A percentile compares a stretch with the other conserved stretches of the same genome.
phyloP scores from a whole-genome alignment of 2,329 filamentous ascomycete species.

The Talaromyces albobiverticillius region DNA sequence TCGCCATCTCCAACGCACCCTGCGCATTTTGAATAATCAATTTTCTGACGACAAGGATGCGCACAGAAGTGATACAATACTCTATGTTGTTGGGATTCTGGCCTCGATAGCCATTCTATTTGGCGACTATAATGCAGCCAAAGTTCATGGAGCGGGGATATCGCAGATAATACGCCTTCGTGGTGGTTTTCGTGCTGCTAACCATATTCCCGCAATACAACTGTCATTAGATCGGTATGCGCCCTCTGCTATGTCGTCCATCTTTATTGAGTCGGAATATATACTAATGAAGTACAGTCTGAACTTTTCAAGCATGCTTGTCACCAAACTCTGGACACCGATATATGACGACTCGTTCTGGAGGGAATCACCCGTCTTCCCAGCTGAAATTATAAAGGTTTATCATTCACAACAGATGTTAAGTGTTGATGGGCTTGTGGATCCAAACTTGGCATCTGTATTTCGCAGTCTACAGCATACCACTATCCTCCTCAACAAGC shows the following conservation, averaged over 20 bases:
- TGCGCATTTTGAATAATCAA: background rate
- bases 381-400: background rate
- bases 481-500: background rate
- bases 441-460: background rate
- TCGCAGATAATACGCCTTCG: background rate
- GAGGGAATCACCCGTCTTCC: background rate
- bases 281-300: background rate
- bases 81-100: background rate
- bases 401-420: background rate
- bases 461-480: background rate
- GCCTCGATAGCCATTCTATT: background rate
- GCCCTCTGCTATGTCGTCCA: no score
- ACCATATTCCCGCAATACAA: background rate
- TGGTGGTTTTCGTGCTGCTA: background rate
- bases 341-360: background rate
- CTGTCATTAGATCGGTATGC: background rate
- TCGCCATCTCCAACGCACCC: background rate
- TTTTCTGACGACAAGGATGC: background rate
- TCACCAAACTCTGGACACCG: background rate
- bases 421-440: background rate
- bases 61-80: background rate
- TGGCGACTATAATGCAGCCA: background rate
- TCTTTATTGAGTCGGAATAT: no score
- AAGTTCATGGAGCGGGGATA: background rate
- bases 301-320: background rate